These are phyloP conservation scores for Pyracantha coccinea DNA, from an alignment of 331 rosid species.

Conservation along the genomic window DNA sequence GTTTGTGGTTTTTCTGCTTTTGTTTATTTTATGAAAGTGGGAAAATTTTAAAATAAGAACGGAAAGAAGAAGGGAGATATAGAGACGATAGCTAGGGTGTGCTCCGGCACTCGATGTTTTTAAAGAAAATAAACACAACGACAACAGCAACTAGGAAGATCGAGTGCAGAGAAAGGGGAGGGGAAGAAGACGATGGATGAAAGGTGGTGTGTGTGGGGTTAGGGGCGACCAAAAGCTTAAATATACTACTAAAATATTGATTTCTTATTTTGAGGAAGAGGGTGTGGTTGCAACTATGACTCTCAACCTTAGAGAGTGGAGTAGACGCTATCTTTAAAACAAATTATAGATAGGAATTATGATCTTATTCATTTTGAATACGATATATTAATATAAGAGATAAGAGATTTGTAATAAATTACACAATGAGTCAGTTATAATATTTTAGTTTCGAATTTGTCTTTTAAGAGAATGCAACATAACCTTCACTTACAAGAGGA, in stretches of 20 bases:
- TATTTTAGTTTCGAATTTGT: no score
- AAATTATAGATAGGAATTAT: no score
- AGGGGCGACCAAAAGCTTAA: conserved; percentile 31
- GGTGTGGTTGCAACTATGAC: conserved; percentile 7
- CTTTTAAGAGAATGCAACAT: no score
- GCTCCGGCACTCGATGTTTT: conserved; percentile 12
- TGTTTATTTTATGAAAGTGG: conserved; percentile 36
- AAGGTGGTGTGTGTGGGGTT: neutral
- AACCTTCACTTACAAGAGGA: no score
- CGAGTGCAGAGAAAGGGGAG: conserved; percentile 50
- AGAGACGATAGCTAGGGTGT: neutral
- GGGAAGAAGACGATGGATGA: conserved; percentile 9
- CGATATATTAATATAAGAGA: no score
- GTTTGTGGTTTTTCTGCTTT: conserved; percentile 28
- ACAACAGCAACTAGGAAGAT: conserved; percentile 19
- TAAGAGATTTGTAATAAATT: no score
- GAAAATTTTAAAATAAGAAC: neutral
- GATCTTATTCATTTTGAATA: no score
- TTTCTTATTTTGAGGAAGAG: conserved; percentile 24
- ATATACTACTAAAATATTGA: conserved; percentile 24
- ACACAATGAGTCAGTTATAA: no score
- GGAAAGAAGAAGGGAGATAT: neutral
- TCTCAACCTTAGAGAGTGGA: conserved; percentile 30
- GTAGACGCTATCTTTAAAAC: neutral
- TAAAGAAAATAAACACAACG: conserved; percentile 4